phyloP scores from a whole-genome alignment of 768 basidiomycete genomes.

The Galerina sulciceps region DNA sequence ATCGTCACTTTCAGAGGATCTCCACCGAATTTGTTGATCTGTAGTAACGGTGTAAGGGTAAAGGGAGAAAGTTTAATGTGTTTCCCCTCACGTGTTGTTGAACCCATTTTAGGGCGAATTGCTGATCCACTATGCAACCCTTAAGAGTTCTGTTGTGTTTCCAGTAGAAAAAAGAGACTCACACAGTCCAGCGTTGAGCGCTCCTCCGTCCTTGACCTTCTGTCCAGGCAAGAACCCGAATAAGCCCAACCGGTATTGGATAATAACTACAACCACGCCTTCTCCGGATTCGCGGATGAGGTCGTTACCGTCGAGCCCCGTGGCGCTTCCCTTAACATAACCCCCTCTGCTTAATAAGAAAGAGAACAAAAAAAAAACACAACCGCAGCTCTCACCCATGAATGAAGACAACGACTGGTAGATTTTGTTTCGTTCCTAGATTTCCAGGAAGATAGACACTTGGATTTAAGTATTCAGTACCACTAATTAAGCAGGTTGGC shows the following conservation, averaged over 20 bases:
- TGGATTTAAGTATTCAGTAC: background rate
- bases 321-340: constrained; percentile 34
- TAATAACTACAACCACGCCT: constrained; percentile 37
- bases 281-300: constrained; percentile 36
- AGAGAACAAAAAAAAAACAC: background rate
- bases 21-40: constrained; percentile 46
- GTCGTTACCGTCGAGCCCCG: constrained; percentile 29
- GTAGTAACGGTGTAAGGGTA: too few relatives aligned
- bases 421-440: constrained; percentile 18
- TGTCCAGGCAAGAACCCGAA: constrained; percentile 50
- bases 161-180: constrained; percentile 17
- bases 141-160: background rate
- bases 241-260: constrained; percentile 47
- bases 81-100: constrained; percentile 35
- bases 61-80: too few relatives aligned
- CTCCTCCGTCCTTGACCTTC: constrained; percentile 43
- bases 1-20: constrained; percentile 43
- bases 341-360: constrained; percentile 28
- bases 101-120: constrained; percentile 47
- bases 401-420: constrained; percentile 49
- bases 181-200: constrained; percentile 54
- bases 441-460: constrained; percentile 42
- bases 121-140: constrained; percentile 42
- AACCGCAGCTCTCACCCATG: constrained; percentile 35
- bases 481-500: background rate